Percentiles rank a stretch among this genome's conserved stretches.
Evolutionary conservation across 2,329 filamentous ascomycete species (phyloP).

Genomic region (Didymella pomorum): DNA sequence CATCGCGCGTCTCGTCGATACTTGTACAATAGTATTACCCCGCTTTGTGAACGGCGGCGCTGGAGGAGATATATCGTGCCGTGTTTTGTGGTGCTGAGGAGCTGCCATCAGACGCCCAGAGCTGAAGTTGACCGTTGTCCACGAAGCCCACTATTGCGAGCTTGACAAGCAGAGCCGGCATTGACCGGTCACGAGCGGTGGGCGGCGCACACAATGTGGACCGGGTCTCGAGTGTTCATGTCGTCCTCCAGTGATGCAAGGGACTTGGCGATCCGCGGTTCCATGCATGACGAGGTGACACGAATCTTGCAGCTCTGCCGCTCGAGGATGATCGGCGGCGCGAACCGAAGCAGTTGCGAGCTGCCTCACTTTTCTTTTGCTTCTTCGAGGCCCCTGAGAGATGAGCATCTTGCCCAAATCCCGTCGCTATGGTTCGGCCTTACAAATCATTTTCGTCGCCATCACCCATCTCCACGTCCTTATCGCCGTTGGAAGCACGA

Average conservation of each 20-base stretch:
- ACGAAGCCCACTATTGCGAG: too few relatives aligned
- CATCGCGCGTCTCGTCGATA: slow-evolving; percentile 9
- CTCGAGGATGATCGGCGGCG: slow-evolving; percentile 11
- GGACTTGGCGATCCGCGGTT: slow-evolving; percentile 24
- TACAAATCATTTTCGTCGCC: slow-evolving; percentile 17
- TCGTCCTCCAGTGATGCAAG: slow-evolving; percentile 19
- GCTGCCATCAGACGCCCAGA: background rate
- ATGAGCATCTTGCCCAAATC: slow-evolving; percentile 6
- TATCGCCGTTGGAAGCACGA: slow-evolving; percentile 31
- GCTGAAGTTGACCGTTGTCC: background rate
- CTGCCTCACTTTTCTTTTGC: slow-evolving; percentile 22
- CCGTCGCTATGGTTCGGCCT: slow-evolving; percentile 3
- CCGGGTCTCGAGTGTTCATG: slow-evolving; percentile 18
- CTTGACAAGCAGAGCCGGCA: background rate
- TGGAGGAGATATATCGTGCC: slow-evolving; percentile 2
- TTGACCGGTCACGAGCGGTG: background rate
- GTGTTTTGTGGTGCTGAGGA: background rate
- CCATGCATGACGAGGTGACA: slow-evolving; percentile 15
- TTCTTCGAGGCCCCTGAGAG: slow-evolving; percentile 6
- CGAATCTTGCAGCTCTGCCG: slow-evolving; percentile 19
- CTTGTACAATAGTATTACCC: slow-evolving; percentile 18
- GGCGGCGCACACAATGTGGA: slow-evolving; percentile 12
- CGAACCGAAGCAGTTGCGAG: slow-evolving; percentile 9
- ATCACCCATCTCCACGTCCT: slow-evolving; percentile 45
- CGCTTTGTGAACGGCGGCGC: slow-evolving; percentile 15